A percentile compares a stretch with the other conserved stretches of the same genome.
Evolutionary conservation across 1,284 basidiomycete species (phyloP).

Genomic region (Rhodotorula sp.): DNA sequence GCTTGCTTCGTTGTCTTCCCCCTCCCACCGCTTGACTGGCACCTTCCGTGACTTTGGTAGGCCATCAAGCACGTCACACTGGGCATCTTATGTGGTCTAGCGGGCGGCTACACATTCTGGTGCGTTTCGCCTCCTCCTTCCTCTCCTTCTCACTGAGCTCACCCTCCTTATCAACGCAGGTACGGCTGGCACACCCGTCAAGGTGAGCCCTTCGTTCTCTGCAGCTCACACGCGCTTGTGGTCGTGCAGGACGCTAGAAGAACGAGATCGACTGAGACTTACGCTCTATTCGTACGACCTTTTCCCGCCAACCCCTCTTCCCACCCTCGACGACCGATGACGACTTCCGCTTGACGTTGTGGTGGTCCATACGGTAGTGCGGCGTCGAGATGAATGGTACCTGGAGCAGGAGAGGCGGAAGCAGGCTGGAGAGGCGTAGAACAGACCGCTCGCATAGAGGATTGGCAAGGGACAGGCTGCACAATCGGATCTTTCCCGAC

Average conservation of each 20-base stretch:
- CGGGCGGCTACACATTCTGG: constrained; percentile 26
- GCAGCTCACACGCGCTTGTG: background rate
- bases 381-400: constrained; percentile 18
- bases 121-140: background rate
- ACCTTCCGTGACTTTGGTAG: no score
- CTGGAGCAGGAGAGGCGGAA: background rate
- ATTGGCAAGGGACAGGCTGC: no score
- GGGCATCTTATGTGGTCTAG: constrained; percentile 13
- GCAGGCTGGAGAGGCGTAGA: constrained; percentile 3
- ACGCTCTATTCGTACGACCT: no score
- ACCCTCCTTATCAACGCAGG: background rate
- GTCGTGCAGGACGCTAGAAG: no score
- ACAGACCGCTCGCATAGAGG: background rate
- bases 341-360: no score
- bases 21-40: no score
- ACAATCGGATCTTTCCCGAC: no score
- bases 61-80: constrained; percentile 11
- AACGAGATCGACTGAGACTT: no score
- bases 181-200: constrained; percentile 2
- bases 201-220: background rate
- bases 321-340: background rate
- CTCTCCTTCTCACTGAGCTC: no score
- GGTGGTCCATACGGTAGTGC: background rate
- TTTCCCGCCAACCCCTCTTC: background rate
- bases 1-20: no score